phyloP scores from a whole-genome alignment of 2,329 filamentous ascomycete genomes.

The Curvularia lunata region DNA sequence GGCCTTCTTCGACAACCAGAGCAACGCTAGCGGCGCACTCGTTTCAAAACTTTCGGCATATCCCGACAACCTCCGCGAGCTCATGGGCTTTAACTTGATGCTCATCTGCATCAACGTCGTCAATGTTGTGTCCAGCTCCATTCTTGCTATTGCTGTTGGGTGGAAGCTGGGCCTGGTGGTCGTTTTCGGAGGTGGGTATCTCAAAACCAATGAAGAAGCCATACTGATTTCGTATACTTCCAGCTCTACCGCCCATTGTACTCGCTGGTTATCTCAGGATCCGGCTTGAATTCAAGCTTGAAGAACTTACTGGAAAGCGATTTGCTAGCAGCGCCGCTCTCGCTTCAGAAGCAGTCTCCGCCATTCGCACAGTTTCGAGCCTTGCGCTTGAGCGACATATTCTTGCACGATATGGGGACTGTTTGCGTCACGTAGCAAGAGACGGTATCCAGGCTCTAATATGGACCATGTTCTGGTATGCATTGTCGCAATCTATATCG shows the following conservation, averaged over 20 bases:
- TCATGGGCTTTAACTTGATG: slow-evolving; percentile 86
- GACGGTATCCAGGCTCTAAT: slow-evolving; percentile 71
- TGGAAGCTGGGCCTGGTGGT: slow-evolving; percentile 88
- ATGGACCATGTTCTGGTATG: slow-evolving; percentile 80
- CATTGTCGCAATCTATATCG: slow-evolving; percentile 80
- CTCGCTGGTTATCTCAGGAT: slow-evolving; percentile 82
- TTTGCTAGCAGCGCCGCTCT: slow-evolving; percentile 68
- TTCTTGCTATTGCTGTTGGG: slow-evolving; percentile 74
- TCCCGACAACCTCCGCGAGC: slow-evolving; percentile 84
- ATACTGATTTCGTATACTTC: not conserved
- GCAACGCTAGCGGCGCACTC: slow-evolving; percentile 86
- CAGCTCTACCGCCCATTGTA: slow-evolving; percentile 32
- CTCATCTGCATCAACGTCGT: slow-evolving; percentile 82
- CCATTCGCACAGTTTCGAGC: slow-evolving; percentile 91
- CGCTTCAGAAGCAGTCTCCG: slow-evolving; percentile 91
- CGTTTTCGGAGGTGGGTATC: slow-evolving; percentile 63
- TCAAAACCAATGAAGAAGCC: not conserved
- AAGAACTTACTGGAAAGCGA: slow-evolving; percentile 74
- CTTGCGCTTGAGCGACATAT: slow-evolving; percentile 88
- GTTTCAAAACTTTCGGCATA: slow-evolving; percentile 70
- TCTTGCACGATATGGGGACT: slow-evolving; percentile 67
- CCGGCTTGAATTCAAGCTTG: slow-evolving; percentile 80
- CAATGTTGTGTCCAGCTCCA: slow-evolving; percentile 76
- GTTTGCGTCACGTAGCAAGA: slow-evolving; percentile 59
- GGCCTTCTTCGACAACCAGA: slow-evolving; percentile 85